phyloP scores from a whole-genome alignment of 2,329 filamentous ascomycete genomes.

The Microcera coccophila region DNA sequence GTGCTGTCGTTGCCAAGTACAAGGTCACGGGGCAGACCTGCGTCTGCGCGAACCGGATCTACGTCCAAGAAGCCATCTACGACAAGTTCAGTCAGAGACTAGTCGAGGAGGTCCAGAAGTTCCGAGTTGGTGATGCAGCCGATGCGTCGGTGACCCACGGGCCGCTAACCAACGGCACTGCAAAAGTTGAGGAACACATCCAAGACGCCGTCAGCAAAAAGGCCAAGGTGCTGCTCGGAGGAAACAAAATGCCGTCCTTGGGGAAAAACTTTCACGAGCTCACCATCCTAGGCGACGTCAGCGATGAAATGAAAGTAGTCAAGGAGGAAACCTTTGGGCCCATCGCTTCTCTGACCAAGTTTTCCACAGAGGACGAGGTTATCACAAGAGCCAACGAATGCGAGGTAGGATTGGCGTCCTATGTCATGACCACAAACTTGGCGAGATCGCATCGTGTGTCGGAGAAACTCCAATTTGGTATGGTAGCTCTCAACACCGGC shows the following conservation, averaged over 20 bases:
- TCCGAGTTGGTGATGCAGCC: constrained; percentile 54
- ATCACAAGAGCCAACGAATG: constrained; percentile 58
- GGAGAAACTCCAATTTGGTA: constrained; percentile 41
- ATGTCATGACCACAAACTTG: constrained; percentile 55
- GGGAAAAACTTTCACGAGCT: constrained; percentile 69
- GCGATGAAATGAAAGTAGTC: constrained; percentile 59
- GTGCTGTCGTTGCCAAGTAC: constrained; percentile 64
- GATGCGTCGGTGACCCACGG: constrained; percentile 52
- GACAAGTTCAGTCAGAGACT: constrained; percentile 56
- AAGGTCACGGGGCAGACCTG: constrained; percentile 67
- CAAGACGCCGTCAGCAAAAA: constrained; percentile 56
- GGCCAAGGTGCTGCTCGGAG: constrained; percentile 57
- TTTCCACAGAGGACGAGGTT: constrained; percentile 65
- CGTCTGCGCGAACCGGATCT: constrained; percentile 57
- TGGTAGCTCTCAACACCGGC: constrained; percentile 19
- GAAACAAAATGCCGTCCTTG: constrained; percentile 61
- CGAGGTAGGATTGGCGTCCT: constrained; percentile 65
- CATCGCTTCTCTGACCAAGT: constrained; percentile 43
- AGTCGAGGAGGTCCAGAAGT: constrained; percentile 60
- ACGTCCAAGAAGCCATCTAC: constrained; percentile 54
- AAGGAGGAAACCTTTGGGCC: constrained; percentile 37
- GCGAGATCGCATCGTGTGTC: constrained; percentile 33
- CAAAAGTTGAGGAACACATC: constrained; percentile 57
- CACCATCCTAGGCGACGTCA: constrained; percentile 58
- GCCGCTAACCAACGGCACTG: constrained; percentile 57